Percentiles rank a stretch among this genome's conserved stretches.
These are phyloP conservation scores for Kwoniella heveanensis DNA, from an alignment of 768 basidiomycete genomes.

Conservation along the genomic window DNA sequence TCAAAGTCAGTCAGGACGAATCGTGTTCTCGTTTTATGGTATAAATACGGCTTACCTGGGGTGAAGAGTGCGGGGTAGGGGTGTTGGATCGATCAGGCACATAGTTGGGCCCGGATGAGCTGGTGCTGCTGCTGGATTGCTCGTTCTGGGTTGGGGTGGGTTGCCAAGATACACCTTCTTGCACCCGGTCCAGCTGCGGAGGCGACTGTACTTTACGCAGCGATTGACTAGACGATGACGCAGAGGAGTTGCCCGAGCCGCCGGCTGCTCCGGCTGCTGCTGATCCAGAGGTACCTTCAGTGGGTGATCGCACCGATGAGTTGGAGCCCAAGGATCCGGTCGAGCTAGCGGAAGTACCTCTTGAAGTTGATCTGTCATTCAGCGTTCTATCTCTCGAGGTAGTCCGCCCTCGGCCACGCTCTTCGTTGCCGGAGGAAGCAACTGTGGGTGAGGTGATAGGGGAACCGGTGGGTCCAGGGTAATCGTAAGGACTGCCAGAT, in stretches of 20 bases:
- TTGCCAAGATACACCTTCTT: constrained; percentile 28
- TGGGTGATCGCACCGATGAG: constrained; percentile 28
- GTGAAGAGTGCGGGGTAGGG: constrained; percentile 55
- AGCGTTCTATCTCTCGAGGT: constrained; percentile 26
- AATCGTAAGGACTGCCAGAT: constrained; percentile 21
- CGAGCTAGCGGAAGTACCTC: constrained; percentile 35
- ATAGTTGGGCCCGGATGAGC: constrained; percentile 21
- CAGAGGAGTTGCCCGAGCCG: background rate
- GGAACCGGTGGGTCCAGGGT: constrained; percentile 30
- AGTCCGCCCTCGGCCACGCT: constrained; percentile 18
- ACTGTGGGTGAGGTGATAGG: constrained; percentile 24
- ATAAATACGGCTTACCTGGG: constrained; percentile 46
- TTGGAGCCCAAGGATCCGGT: constrained; percentile 23
- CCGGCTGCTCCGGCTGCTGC: background rate
- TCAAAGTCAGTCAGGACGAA: constrained; percentile 36
- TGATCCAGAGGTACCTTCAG: constrained; percentile 7
- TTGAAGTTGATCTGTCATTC: constrained; percentile 36
- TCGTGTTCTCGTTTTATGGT: constrained; percentile 5
- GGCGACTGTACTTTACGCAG: constrained; percentile 13
- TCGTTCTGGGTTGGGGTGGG: constrained; percentile 4
- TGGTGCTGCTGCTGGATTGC: background rate
- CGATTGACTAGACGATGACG: background rate
- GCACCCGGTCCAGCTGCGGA: constrained; percentile 29
- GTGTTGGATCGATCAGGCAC: constrained; percentile 39
- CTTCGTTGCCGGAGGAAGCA: background rate